These are phyloP conservation scores for Globisporangium emineosum DNA, from an alignment of 352 stramenopile species.

Conservation along the genomic window DNA sequence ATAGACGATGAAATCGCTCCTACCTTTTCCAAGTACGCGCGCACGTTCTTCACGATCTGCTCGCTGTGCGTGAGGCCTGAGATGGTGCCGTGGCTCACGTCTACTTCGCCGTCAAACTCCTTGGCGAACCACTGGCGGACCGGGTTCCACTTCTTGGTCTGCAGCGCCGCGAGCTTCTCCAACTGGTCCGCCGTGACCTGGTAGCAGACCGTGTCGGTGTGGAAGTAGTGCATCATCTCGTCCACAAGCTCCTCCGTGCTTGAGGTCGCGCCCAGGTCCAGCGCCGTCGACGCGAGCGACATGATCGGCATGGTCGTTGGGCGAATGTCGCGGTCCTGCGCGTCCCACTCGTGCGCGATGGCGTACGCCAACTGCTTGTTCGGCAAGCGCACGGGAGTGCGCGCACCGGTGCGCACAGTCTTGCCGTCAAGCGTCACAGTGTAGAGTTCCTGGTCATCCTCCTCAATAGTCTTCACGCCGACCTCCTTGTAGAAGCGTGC, in stretches of 20 bases:
- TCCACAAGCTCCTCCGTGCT: conserved; percentile 56
- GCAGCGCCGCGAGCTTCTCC: conserved; percentile 72
- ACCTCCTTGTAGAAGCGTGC: conserved; percentile 85
- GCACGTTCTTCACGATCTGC: conserved; percentile 60
- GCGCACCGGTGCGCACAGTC: conserved; percentile 69
- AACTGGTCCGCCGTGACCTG: conserved; percentile 77
- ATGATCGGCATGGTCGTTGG: conserved; percentile 87
- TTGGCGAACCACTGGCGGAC: conserved; percentile 83
- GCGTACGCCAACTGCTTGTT: conserved; percentile 65
- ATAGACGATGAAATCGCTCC: neutral
- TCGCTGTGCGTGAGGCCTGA: conserved; percentile 56
- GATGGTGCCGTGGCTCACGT: conserved; percentile 83
- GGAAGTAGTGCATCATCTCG: conserved; percentile 86
- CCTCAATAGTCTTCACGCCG: conserved; percentile 53
- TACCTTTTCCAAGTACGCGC: conserved; percentile 57
- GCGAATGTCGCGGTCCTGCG: conserved; percentile 69
- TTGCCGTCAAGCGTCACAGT: conserved; percentile 81
- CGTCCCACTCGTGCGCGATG: conserved; percentile 84
- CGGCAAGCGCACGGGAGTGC: conserved; percentile 58
- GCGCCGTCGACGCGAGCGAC: conserved; percentile 76
- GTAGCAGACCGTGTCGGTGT: conserved; percentile 89
- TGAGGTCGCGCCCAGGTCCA: conserved; percentile 62
- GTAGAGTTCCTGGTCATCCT: conserved; percentile 31
- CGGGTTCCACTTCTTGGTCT: conserved; percentile 85
- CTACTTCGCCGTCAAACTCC: conserved; percentile 69